A percentile compares a stretch with the other conserved stretches of the same genome.
Conservation (phyloP, 345 rosid species). For the Mallotus nudiflorus region DNA sequence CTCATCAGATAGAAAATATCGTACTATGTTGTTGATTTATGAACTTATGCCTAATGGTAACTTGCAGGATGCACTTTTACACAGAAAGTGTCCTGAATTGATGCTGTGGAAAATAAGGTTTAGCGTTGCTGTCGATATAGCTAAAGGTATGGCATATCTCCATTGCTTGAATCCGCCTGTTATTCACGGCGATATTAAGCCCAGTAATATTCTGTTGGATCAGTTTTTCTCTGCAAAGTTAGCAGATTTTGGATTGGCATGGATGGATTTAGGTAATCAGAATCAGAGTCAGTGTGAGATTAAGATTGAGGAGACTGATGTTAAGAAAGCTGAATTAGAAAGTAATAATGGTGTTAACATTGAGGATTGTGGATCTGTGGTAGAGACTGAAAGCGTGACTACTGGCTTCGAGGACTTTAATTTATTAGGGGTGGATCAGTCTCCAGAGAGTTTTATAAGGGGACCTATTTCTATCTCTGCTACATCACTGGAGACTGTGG, state of each 20-base stretch:
- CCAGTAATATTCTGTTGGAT: constrained; percentile 80
- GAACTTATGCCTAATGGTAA: constrained; percentile 86
- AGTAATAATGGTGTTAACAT: constrained; percentile 29
- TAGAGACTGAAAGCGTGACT: constrained; percentile 73
- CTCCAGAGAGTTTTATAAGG: constrained; percentile 47
- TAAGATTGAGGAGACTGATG: constrained; percentile 15
- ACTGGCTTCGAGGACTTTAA: constrained; percentile 67
- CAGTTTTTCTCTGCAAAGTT: constrained; percentile 63
- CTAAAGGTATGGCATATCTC: constrained; percentile 68
- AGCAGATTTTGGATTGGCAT: constrained; percentile 87
- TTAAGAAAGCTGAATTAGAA: constrained; percentile 36
- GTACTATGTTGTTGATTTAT: constrained; percentile 67
- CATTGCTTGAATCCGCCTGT: constrained; percentile 71
- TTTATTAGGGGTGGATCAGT: constrained; percentile 54
- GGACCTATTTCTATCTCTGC: constrained; percentile 29
- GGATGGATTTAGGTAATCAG: constrained; percentile 54
- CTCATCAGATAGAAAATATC: constrained; percentile 63
- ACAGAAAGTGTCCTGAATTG: constrained; percentile 62
- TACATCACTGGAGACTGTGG: constrained; percentile 45
- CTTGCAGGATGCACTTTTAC: constrained; percentile 83
- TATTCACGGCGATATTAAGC: constrained; percentile 88
- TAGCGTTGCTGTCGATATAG: constrained; percentile 55
- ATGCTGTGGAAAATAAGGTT: constrained; percentile 66
- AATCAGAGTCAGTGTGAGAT: constrained; percentile 20
- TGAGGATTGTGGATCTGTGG: constrained; percentile 69